Evolutionary conservation across 2,329 filamentous ascomycete species (phyloP).

Genomic region (Drechslerella dactyloides): DNA sequence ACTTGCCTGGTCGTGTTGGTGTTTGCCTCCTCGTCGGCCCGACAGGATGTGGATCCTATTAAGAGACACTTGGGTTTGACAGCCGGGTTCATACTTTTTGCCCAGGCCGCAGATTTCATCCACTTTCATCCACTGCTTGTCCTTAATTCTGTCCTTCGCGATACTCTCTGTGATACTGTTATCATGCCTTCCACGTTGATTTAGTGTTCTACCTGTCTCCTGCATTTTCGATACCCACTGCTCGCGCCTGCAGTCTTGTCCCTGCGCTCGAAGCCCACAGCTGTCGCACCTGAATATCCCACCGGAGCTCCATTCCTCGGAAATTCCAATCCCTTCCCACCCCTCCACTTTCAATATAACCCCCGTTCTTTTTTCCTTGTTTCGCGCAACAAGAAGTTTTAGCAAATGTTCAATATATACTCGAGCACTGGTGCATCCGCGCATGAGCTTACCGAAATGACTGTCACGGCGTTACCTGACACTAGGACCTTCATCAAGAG

Average conservation of each 20-base stretch:
- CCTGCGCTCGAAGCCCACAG: too few relatives aligned
- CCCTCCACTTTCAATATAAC: too few relatives aligned
- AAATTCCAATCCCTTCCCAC: too few relatives aligned
- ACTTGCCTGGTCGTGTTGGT: not conserved
- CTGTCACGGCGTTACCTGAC: conserved; percentile 43
- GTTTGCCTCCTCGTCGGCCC: not conserved
- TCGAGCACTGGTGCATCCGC: conserved; percentile 1
- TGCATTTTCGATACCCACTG: too few relatives aligned
- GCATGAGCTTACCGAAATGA: conserved; percentile 42
- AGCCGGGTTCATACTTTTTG: not conserved
- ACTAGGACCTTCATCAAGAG: conserved; percentile 69
- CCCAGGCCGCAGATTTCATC: not conserved
- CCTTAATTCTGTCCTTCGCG: not conserved
- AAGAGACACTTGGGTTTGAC: not conserved
- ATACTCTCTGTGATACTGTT: not conserved
- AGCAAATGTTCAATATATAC: not conserved
- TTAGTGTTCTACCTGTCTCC: too few relatives aligned
- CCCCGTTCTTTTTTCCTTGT: too few relatives aligned
- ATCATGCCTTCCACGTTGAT: too few relatives aligned
- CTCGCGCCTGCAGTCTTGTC: too few relatives aligned
- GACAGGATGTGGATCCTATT: too few relatives aligned
- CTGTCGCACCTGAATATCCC: too few relatives aligned
- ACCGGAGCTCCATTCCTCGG: too few relatives aligned
- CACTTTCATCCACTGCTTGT: not conserved
- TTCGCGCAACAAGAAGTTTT: not conserved